These are phyloP conservation scores for Aspergillus carbonarius DNA, from an alignment of 2,329 filamentous ascomycete genomes.

Conservation along the genomic window DNA sequence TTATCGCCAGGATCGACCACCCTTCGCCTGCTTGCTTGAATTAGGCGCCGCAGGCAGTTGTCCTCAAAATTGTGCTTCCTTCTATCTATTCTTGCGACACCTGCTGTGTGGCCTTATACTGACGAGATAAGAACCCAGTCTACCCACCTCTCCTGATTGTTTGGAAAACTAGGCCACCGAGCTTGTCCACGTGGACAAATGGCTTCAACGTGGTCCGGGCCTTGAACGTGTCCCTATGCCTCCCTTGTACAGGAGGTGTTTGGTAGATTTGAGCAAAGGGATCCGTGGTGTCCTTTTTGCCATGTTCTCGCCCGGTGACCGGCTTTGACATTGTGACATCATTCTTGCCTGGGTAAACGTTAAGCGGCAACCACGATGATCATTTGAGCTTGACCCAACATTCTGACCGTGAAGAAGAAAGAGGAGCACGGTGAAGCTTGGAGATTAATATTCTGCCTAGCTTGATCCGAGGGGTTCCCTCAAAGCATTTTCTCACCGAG, in stretches of 20 bases:
- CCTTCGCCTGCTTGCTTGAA: not conserved
- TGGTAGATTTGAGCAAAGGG: not conserved
- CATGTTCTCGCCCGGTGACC: not conserved
- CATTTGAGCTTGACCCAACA: not conserved
- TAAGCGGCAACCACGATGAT: not conserved
- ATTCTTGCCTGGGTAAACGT: not conserved
- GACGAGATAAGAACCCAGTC: not conserved
- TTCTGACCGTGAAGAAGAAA: not conserved
- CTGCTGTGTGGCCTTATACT: not conserved
- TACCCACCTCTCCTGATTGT: not conserved
- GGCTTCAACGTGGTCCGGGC: not conserved
- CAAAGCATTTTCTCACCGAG: not conserved
- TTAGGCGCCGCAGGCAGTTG: no score
- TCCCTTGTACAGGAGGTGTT: not conserved
- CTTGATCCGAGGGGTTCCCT: not conserved
- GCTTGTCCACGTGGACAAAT: constrained; percentile 3
- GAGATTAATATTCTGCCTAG: not conserved
- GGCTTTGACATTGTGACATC: constrained; percentile 2
- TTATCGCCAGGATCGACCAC: not conserved
- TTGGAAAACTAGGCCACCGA: not conserved
- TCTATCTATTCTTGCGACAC: not conserved
- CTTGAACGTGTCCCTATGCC: not conserved
- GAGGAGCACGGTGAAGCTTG: not conserved
- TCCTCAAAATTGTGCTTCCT: no score
- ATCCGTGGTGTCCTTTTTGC: not conserved